A percentile compares a stretch with the other conserved stretches of the same genome.
Evolutionary conservation across 257 asterid genomes (phyloP).

Genomic region (Jacaranda mimosifolia): DNA sequence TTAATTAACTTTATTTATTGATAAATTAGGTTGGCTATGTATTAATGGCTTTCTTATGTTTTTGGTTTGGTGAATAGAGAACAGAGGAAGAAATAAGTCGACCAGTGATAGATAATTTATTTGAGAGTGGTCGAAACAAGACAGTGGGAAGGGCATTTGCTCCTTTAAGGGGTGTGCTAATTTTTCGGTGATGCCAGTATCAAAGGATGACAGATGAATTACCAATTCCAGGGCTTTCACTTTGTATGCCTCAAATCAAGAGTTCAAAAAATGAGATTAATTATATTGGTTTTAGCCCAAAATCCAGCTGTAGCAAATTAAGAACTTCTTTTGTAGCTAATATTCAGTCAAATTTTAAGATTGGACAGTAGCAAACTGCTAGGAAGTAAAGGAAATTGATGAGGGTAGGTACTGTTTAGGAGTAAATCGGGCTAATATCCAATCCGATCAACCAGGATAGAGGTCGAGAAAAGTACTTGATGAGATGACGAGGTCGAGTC

Average conservation of each 20-base stretch:
- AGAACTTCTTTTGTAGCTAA: constrained; percentile 55
- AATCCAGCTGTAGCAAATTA: constrained; percentile 46
- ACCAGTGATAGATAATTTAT: constrained; percentile 42
- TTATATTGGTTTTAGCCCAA: constrained; percentile 50
- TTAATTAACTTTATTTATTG: background rate
- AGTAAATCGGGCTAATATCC: too few species aligned
- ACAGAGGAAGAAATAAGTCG: constrained; percentile 49
- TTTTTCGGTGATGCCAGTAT: constrained; percentile 45
- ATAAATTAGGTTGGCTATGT: constrained; percentile 35
- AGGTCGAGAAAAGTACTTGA: too few species aligned
- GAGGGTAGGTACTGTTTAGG: too few species aligned
- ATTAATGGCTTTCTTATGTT: constrained; percentile 27
- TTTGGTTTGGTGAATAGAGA: constrained; percentile 39
- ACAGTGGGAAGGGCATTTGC: constrained; percentile 41
- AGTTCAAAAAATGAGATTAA: too few species aligned
- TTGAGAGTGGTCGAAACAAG: constrained; percentile 49
- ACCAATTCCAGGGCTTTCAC: constrained; percentile 60
- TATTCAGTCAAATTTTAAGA: constrained; percentile 46
- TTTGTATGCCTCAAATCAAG: constrained; percentile 60
- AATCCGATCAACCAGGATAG: too few species aligned
- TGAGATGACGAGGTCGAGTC: too few species aligned
- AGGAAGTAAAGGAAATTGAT: constrained; percentile 91
- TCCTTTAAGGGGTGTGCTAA: constrained; percentile 51
- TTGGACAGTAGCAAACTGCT: too few species aligned
- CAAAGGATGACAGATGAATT: constrained; percentile 58